Percentiles rank a stretch among this genome's conserved stretches.
phyloP scores from a whole-genome alignment of 257 asterid species.

The Ballota nigra region DNA sequence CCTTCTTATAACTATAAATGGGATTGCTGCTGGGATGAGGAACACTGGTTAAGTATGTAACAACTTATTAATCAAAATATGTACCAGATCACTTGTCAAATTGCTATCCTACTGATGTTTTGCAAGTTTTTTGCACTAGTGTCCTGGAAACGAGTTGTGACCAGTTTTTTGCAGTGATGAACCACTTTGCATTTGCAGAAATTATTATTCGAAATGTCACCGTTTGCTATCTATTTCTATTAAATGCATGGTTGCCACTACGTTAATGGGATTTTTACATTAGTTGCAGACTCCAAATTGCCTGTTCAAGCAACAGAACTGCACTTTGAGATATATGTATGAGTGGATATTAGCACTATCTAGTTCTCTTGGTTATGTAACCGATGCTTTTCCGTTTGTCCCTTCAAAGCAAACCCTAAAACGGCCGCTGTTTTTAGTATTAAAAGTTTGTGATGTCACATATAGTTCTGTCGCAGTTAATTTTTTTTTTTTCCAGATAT shows the following conservation, averaged over 20 bases:
- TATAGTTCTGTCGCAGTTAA: no score
- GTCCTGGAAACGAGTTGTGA: background rate
- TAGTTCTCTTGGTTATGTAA: background rate
- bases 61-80: background rate
- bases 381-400: background rate
- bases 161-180: background rate
- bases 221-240: background rate
- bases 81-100: background rate
- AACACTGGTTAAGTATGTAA: conserved; percentile 65
- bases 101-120: background rate
- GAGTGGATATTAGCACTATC: background rate
- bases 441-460: no score
- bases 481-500: no score
- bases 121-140: background rate
- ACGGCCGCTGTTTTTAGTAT: no score
- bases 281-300: background rate
- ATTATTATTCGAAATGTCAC: background rate
- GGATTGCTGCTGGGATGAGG: conserved; percentile 99
- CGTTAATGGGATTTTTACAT: background rate
- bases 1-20: conserved; percentile 78
- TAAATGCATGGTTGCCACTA: background rate
- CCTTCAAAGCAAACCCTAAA: background rate
- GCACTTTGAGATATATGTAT: background rate
- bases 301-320: background rate
- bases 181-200: conserved; percentile 7